phyloP scores from a whole-genome alignment of 2,329 filamentous ascomycete genomes.

The Aotearoamyces nothofagi region DNA sequence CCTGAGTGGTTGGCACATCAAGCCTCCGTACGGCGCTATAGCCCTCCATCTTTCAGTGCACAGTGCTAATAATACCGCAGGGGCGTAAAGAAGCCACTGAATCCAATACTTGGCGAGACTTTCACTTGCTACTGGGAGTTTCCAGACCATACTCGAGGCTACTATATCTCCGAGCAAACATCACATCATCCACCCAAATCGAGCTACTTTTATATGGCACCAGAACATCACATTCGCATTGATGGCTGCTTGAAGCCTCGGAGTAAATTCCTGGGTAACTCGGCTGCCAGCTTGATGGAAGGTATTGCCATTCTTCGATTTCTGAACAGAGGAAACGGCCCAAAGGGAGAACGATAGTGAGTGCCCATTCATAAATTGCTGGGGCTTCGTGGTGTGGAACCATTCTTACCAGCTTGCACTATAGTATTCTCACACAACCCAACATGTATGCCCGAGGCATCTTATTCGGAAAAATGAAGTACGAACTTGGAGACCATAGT shows the following conservation, averaged over 20 bases:
- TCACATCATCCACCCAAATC: constrained; percentile 98
- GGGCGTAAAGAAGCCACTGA: constrained; percentile 95
- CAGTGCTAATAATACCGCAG: constrained; percentile 26
- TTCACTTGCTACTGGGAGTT: constrained; percentile 96
- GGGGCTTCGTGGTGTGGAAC: no score
- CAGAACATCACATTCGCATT: constrained; percentile 84
- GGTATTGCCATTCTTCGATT: constrained; percentile 79
- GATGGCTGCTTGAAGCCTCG: constrained; percentile 90
- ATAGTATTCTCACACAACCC: constrained; percentile 80
- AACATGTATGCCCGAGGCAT: constrained; percentile 99
- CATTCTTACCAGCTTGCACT: not conserved
- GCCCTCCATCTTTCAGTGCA: constrained; percentile 10
- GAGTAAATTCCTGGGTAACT: constrained; percentile 93
- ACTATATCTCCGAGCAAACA: constrained; percentile 95
- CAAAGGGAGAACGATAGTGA: constrained; percentile 74
- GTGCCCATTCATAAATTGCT: no score
- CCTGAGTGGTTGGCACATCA: constrained; percentile 96
- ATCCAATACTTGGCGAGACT: constrained; percentile 88
- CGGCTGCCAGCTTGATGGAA: constrained; percentile 96
- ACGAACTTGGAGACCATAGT: constrained; percentile 93
- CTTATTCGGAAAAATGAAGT: constrained; percentile 98
- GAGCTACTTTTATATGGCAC: constrained; percentile 97
- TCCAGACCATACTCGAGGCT: constrained; percentile 67
- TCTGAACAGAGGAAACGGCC: constrained; percentile 56
- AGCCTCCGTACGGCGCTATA: constrained; percentile 87